Evolutionary conservation across 805 yeast species (phyloP).

Genomic region (Candida schatavii): DNA sequence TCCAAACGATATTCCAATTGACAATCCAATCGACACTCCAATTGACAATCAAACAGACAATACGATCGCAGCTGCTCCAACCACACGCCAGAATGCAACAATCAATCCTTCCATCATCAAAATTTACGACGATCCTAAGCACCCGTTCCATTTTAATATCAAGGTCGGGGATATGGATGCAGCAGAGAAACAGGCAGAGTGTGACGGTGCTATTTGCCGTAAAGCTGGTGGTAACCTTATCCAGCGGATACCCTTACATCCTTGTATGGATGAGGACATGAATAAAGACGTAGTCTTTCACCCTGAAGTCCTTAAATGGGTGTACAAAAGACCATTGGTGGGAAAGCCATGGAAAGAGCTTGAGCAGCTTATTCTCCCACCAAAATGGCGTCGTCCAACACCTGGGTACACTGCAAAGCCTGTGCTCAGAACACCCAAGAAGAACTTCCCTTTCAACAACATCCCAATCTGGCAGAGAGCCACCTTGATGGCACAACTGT

Average conservation of each 20-base stretch:
- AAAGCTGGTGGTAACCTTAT: background rate
- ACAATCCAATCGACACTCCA: too few relatives aligned
- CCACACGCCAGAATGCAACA: too few relatives aligned
- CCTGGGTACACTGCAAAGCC: background rate
- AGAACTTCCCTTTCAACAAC: background rate
- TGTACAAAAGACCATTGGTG: too few relatives aligned
- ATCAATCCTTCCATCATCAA: too few relatives aligned
- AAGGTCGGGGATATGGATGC: background rate
- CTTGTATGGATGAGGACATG: background rate
- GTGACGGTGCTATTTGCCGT: background rate
- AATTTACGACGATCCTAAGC: background rate
- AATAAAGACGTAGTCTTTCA: background rate
- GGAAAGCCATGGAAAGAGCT: background rate
- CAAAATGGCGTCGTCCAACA: background rate
- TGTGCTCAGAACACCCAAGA: background rate
- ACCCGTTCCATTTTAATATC: background rate
- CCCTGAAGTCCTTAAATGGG: background rate
- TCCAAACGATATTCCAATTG: too few relatives aligned
- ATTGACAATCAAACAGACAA: too few relatives aligned
- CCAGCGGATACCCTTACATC: background rate
- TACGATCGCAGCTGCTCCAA: too few relatives aligned
- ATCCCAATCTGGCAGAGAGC: background rate
- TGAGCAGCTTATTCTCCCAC: background rate
- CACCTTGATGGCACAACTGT: background rate
- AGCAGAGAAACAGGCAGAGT: background rate